Evolutionary conservation across 495 filamentous ascomycete genomes (phyloP), one percentile per base, ranked within the genome.

Genomic region (Aspergillus homomorphus): DNA sequence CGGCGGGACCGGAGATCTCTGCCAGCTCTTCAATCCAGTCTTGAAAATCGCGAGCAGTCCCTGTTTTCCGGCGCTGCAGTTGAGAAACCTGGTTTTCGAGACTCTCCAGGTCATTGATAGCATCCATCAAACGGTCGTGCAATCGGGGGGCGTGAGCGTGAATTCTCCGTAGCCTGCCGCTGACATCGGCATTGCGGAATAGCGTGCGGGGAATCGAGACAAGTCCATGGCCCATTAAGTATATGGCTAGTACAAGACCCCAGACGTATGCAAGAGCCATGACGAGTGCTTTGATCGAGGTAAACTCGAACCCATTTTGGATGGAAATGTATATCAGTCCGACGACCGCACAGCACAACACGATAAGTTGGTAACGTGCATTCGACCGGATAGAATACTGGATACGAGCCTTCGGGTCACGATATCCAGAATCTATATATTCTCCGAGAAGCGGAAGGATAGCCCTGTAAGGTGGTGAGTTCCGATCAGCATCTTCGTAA

Each of bases 191-290:
- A 64, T 88, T 89, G 46, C 85, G 83, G 67, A 92, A 87, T 1
- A 98, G 72, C 18, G 82, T 81, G 62, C 93, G 82, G 6, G 94
- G 94, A 48, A 98, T 88, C 14, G 94, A 87, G 44, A 98, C 94
- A 41, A 98, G 77, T 10, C 94, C 94, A 64, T 98, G 92, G 7
- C 94, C 94, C 94, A 98, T 97, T 20, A 98, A 80, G 66, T 93
- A 96, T 56, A 98, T 96, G 16, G 91, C 94, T 56, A 97, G 77
- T 3, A 91, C 76, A 62, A 98, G 78, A 60, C 91, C 91, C 88
- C 92, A 98, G 62, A 90, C 88, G 72, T 98, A 97, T 30, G 91
- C 92, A 54, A 97, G 77, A 21, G 94, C 94, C 86, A 98, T 94
- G 60, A 94, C 80, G 24, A 96, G 76, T 45, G 84, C 87, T 75